Base-by-base conservation (phyloP, 306 rosid genomes). In the Prunus armeniaca region DNA sequence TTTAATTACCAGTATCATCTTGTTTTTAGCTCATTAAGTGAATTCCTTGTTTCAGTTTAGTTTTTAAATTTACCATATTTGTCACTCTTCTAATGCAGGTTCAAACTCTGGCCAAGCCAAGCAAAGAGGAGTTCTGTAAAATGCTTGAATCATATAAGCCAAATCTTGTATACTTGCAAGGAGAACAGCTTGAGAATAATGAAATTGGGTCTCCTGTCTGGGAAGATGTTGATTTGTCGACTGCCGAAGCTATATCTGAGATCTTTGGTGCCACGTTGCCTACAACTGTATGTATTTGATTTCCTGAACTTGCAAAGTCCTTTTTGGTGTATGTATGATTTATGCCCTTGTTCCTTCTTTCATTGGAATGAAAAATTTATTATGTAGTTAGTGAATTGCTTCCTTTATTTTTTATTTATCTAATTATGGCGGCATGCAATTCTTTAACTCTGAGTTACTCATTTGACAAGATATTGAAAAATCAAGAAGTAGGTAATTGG, bases 101-200 rank as follows among this genome's bases (percentile, higher is more conserved):
- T 67, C 96, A 88, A 78, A 88, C 87, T 81, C 87, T 96, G 11
- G 71, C 74, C 51, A 87, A 87, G 77, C 99, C 99, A 11, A 92
- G 88, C 64, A 89, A 84, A 84, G 96, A 89, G 25, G 90, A 91
- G 82, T 89, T 96, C 60, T 50, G 83, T 60, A 88, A 83, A 81
- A 77, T 77, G 77, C 82, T 92, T 28, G 98, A 92, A 58, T 82
- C 94, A 3, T 89, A 69, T 76, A 90, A 89, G 76, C 99, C 99
- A 1, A 88, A 85, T 80, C 78, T 96, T 70, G 92, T 92, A 50
- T 96, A 91, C 84, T 87, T 96, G 66, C 98, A 88, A 88, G 99
- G 99, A 76, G 91, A 91, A 67, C 90, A 83, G 86, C 88, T 92
- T 56, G 86, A 24, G 43, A 81, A 87, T 84, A 92, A 79, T 45